A percentile compares a stretch with the other conserved stretches of the same genome.
Evolutionary conservation across 2,329 filamentous ascomycete species (phyloP).

Genomic region (Phyllachora maydis): DNA sequence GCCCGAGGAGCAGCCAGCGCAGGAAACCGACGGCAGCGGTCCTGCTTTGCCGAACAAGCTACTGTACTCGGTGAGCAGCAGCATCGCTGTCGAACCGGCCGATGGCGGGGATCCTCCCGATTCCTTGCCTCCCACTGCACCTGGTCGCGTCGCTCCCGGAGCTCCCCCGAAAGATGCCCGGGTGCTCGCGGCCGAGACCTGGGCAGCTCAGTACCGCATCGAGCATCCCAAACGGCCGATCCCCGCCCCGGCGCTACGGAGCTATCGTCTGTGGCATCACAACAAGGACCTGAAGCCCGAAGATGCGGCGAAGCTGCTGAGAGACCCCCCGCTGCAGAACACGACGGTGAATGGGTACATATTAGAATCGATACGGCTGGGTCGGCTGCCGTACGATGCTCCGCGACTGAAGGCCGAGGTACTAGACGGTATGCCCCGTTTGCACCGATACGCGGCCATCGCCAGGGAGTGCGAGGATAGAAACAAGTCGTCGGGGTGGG

Average conservation of each 20-base stretch:
- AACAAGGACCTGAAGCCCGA: conserved; percentile 24
- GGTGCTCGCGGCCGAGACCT: conserved; percentile 19
- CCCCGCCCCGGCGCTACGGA: conserved; percentile 20
- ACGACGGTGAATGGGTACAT: conserved; percentile 38
- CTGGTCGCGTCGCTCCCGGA: conserved; percentile 2
- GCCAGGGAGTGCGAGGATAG: conserved; percentile 6
- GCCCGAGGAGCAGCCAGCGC: no score
- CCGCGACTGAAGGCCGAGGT: conserved; percentile 22
- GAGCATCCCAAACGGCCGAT: conserved; percentile 6
- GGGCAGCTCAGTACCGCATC: conserved; percentile 14
- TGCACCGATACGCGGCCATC: conserved; percentile 12
- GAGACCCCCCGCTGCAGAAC: conserved; percentile 35
- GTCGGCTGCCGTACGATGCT: conserved; percentile 26
- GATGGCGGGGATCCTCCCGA: no score
- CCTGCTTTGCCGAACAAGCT: no score
- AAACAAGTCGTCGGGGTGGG: no score
- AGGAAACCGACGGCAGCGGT: no score
- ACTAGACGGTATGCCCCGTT: conserved; percentile 14
- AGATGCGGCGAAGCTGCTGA: conserved; percentile 30
- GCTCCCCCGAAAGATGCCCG: conserved; percentile 16
- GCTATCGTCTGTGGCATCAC: conserved; percentile 44
- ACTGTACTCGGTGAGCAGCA: no score
- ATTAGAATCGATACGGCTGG: conserved; percentile 27
- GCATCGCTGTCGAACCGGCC: no score
- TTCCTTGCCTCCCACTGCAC: no score